These are phyloP conservation scores for Xylaria acuta DNA, from an alignment of 495 filamentous ascomycete genomes.

Conservation along the genomic window DNA sequence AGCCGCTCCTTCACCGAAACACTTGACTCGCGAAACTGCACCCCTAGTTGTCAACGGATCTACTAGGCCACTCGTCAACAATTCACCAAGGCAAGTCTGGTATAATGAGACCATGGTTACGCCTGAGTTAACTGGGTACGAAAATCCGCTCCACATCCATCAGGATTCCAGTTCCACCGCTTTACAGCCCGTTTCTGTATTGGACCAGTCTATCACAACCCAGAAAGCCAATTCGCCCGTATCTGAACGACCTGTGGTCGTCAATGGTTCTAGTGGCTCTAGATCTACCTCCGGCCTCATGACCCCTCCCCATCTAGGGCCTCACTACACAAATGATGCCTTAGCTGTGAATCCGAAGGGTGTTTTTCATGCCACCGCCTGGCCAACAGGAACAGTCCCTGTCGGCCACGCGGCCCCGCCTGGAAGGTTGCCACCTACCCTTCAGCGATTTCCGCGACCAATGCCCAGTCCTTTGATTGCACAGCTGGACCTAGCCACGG, in stretches of 20 bases:
- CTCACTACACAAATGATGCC: constrained; percentile 33
- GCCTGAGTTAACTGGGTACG: constrained; percentile 39
- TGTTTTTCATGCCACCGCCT: constrained; percentile 21
- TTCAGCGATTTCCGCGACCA: constrained; percentile 44
- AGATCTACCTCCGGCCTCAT: constrained; percentile 26
- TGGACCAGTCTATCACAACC: constrained; percentile 26
- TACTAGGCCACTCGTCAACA: constrained; percentile 36
- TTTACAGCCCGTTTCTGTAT: constrained; percentile 33
- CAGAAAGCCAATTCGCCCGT: constrained; percentile 37
- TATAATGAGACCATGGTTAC: constrained; percentile 35
- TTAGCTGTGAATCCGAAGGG: constrained; percentile 23
- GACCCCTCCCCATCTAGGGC: constrained; percentile 19
- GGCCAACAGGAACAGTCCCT: constrained; percentile 20
- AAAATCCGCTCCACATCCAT: constrained; percentile 51
- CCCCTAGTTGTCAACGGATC: constrained; percentile 58
- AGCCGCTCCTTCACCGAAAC: constrained; percentile 41
- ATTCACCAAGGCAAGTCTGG: constrained; percentile 34
- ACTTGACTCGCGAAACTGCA: constrained; percentile 39
- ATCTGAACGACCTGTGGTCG: constrained; percentile 53
- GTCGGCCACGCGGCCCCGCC: background rate
- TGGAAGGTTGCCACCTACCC: constrained; percentile 25
- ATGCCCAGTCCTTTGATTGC: constrained; percentile 49
- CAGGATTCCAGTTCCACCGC: constrained; percentile 38
- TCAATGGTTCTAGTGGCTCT: constrained; percentile 59
- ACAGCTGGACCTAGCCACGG: constrained; percentile 54